Percentiles rank a stretch among this genome's conserved stretches.
Evolutionary conservation across 331 rosid genomes (phyloP).

Genomic region (Acacia concinna): DNA sequence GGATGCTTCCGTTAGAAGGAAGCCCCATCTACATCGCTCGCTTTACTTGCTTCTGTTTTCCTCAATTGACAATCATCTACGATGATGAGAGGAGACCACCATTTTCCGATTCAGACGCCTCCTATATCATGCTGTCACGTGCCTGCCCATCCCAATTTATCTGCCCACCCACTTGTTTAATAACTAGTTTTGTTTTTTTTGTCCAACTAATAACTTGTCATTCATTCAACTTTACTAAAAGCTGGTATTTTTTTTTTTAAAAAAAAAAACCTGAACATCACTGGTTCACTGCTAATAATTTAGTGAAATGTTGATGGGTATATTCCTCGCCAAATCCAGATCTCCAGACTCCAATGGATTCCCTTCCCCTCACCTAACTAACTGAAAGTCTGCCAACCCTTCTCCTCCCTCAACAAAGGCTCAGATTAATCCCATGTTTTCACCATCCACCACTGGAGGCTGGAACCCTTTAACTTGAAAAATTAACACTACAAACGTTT

Average conservation of each 20-base stretch:
- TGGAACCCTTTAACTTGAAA: background rate
- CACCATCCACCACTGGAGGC: background rate
- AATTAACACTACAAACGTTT: background rate
- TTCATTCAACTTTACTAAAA: background rate
- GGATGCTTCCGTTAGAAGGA: slow-evolving; percentile 51
- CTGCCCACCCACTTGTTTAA: background rate
- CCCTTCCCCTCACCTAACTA: background rate
- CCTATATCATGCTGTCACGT: background rate
- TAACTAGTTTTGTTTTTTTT: no score
- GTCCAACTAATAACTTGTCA: no score
- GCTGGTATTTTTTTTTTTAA: no score
- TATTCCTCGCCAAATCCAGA: background rate
- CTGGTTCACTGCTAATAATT: background rate
- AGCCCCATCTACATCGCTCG: background rate
- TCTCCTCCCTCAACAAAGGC: background rate
- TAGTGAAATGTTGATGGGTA: background rate
- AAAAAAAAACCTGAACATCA: background rate
- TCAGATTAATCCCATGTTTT: background rate
- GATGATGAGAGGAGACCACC: background rate
- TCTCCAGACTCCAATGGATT: background rate
- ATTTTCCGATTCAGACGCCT: background rate
- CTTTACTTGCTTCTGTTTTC: slow-evolving; percentile 1
- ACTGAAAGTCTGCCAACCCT: background rate
- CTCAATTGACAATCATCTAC: background rate
- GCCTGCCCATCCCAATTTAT: background rate